Evolutionary conservation across 148 eudicot genomes (phyloP).

Genomic region (Limonium bicolor): DNA sequence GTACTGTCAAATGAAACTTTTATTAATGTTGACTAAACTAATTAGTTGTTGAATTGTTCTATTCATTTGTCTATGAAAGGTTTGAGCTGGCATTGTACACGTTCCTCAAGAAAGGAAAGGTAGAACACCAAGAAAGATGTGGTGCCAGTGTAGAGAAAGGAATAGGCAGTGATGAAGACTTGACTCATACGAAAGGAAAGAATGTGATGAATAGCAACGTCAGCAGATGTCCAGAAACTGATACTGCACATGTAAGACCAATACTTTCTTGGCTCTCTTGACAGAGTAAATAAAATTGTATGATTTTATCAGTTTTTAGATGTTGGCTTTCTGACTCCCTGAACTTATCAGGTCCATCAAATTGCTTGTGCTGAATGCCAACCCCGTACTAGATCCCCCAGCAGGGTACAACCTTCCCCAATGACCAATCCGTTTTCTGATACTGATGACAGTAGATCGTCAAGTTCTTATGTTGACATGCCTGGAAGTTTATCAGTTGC

Average conservation of each 20-base stretch:
- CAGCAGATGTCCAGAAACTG: conserved; percentile 29
- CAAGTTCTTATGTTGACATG: conserved; percentile 41
- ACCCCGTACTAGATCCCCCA: conserved; percentile 25
- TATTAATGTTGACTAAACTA: neutral
- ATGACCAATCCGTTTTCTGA: conserved; percentile 25
- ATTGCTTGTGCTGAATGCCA: conserved; percentile 22
- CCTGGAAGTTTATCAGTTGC: conserved; percentile 23
- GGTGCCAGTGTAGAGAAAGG: conserved; percentile 21
- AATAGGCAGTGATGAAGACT: conserved; percentile 18
- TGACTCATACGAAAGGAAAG: conserved; percentile 31
- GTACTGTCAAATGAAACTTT: neutral
- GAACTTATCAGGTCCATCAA: conserved; percentile 28
- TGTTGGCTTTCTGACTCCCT: too few species aligned
- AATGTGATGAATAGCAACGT: conserved; percentile 21
- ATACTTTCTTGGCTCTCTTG: too few species aligned
- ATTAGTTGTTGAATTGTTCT: conserved; percentile 12
- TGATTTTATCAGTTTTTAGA: too few species aligned
- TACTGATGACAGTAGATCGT: conserved; percentile 28
- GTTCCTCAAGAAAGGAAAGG: conserved; percentile 49
- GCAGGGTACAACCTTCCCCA: conserved; percentile 28
- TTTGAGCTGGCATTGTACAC: conserved; percentile 81
- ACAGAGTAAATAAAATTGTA: too few species aligned
- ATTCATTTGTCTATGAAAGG: conserved; percentile 26
- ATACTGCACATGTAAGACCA: conserved; percentile 24
- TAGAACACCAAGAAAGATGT: conserved; percentile 34